Percentiles rank a stretch among this genome's conserved stretches.
phyloP scores from a whole-genome alignment of 129 eudicot genomes.

The Calendula officinalis region DNA sequence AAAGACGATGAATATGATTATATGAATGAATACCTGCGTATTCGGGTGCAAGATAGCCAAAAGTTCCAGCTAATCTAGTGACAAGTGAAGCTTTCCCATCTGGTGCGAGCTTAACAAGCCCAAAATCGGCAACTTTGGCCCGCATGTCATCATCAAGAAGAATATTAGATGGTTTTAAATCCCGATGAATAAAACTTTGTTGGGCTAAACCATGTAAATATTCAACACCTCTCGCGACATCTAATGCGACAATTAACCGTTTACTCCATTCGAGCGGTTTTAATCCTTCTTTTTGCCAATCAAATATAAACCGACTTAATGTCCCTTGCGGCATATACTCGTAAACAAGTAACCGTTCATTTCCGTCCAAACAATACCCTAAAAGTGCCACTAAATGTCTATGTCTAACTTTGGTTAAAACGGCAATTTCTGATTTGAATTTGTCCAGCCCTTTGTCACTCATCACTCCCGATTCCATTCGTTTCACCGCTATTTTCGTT shows the following conservation, averaged over 20 bases:
- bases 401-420: slow-evolving; percentile 87
- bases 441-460: slow-evolving; percentile 83
- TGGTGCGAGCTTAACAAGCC: slow-evolving; percentile 94
- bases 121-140: slow-evolving; percentile 93
- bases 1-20: not conserved
- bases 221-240: slow-evolving; percentile 94
- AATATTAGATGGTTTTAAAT: slow-evolving; percentile 88
- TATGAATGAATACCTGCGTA: slow-evolving; percentile 60
- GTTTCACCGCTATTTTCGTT: slow-evolving; percentile 85
- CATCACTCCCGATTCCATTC: slow-evolving; percentile 88
- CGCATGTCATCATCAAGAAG: slow-evolving; percentile 94
- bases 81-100: slow-evolving; percentile 80
- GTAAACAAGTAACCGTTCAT: slow-evolving; percentile 79
- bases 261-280: slow-evolving; percentile 84
- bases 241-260: slow-evolving; percentile 69
- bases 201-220: slow-evolving; percentile 87
- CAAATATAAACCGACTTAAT: slow-evolving; percentile 61
- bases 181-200: slow-evolving; percentile 91
- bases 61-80: slow-evolving; percentile 85
- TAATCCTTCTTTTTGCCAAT: slow-evolving; percentile 76
- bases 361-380: slow-evolving; percentile 86
- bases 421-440: slow-evolving; percentile 88
- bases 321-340: slow-evolving; percentile 99
- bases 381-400: slow-evolving; percentile 83
- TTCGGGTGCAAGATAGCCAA: slow-evolving; percentile 96